Percentiles rank a stretch among this genome's conserved stretches.
phyloP scores from a whole-genome alignment of 208 protist species.

The Naegleria lovaniensis region DNA sequence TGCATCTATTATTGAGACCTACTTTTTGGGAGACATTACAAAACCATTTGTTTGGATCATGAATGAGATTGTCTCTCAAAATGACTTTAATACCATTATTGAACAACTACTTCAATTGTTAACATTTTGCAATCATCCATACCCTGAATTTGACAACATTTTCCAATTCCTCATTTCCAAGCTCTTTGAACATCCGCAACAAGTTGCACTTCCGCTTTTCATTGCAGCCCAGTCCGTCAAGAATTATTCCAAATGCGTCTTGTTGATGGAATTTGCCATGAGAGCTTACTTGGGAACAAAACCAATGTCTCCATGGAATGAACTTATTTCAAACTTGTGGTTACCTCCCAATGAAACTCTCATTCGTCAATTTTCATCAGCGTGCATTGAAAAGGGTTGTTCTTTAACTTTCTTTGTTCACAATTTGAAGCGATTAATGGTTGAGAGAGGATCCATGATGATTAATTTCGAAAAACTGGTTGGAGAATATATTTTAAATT shows the following conservation, averaged over 20 bases:
- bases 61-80: not conserved
- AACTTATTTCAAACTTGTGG: not conserved
- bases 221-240: not conserved
- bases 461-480: not conserved
- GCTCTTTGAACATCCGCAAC: not conserved
- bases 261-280: not conserved
- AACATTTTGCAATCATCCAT: not conserved
- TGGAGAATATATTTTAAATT: not conserved
- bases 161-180: not conserved
- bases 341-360: not conserved
- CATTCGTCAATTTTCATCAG: not conserved
- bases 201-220: not conserved
- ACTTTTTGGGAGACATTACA: not conserved
- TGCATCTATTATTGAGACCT: not conserved
- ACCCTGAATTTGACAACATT: not conserved
- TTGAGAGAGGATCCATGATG: not conserved
- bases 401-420: not conserved
- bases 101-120: not conserved
- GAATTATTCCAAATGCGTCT: not conserved
- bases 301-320: not conserved
- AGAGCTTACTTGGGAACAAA: not conserved
- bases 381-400: not conserved
- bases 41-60: not conserved
- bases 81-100: not conserved
- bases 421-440: not conserved